Evolutionary conservation across 106 monocot species (phyloP).

Genomic region (Acorus calamus): DNA sequence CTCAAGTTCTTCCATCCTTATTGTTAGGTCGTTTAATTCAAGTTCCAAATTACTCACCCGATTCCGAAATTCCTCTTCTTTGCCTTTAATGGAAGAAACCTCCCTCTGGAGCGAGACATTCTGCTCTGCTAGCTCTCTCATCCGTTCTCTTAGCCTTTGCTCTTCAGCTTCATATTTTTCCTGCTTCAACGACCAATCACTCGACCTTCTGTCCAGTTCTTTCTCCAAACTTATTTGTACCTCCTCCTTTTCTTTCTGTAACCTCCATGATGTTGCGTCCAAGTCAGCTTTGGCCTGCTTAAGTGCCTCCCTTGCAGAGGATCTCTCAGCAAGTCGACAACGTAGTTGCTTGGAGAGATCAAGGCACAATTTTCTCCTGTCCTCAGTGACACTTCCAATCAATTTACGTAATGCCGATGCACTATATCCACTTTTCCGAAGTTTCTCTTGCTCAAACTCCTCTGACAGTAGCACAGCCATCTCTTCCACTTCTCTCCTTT

Average conservation of each 20-base stretch:
- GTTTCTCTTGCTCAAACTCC: conserved; percentile 24
- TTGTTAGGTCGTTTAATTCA: conserved; percentile 35
- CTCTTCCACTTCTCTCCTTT: conserved; percentile 53
- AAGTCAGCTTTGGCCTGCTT: conserved; percentile 47
- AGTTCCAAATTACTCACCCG: conserved; percentile 39
- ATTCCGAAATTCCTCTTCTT: conserved; percentile 24
- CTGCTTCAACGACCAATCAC: conserved; percentile 71
- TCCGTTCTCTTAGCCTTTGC: conserved; percentile 66
- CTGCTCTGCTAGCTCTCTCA: conserved; percentile 87
- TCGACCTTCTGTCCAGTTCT: conserved; percentile 77
- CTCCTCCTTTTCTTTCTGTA: conserved; percentile 78
- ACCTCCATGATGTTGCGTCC: conserved; percentile 61
- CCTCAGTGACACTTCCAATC: conserved; percentile 37
- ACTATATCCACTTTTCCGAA: conserved; percentile 14
- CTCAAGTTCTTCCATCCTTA: conserved; percentile 34
- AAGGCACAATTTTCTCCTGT: conserved; percentile 44
- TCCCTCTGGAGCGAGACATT: conserved; percentile 89
- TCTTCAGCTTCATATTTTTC: conserved; percentile 75
- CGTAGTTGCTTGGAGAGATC: conserved; percentile 70
- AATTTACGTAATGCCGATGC: conserved; percentile 27
- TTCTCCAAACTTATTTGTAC: conserved; percentile 59
- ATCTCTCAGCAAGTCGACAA: conserved; percentile 52
- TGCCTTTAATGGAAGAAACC: conserved; percentile 54
- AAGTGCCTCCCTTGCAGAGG: conserved; percentile 36
- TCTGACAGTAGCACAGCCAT: conserved; percentile 22